A percentile compares a stretch with the other conserved stretches of the same genome.
Conservation (phyloP, 148 eudicot genomes). For the Chenopodium formosanum region DNA sequence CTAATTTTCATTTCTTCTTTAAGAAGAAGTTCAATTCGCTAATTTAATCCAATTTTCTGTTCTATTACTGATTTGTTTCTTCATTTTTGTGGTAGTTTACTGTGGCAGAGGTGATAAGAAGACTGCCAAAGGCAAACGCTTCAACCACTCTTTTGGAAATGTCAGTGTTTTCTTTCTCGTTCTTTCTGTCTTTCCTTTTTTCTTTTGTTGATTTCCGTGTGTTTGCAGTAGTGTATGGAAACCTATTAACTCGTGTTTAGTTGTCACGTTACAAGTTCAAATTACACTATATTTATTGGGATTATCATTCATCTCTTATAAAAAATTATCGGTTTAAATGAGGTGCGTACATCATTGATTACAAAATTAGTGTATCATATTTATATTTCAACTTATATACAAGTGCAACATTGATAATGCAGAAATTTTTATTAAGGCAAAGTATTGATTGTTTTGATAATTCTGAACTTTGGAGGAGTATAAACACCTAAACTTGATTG, state of each 20-base stretch:
- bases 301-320: not conserved
- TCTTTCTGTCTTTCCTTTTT: not conserved
- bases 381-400: not conserved
- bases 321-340: not conserved
- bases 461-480: no score
- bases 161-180: conserved; percentile 32
- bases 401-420: not conserved
- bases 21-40: not conserved
- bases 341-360: not conserved
- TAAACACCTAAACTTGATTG: no score
- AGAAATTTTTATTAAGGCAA: not conserved
- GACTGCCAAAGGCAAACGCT: conserved; percentile 71
- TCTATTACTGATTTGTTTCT: not conserved
- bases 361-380: not conserved
- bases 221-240: not conserved
- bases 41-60: not conserved
- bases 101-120: conserved; percentile 72
- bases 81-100: conserved; percentile 38
- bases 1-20: not conserved
- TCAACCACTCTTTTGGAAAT: conserved; percentile 62
- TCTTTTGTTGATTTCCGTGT: no score
- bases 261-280: not conserved
- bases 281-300: not conserved
- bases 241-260: not conserved
- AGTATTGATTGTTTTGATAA: not conserved